A percentile compares a stretch with the other conserved stretches of the same genome.
Evolutionary conservation across 2,329 filamentous ascomycete species (phyloP).

Genomic region (Pseudogymnoascus sp.): DNA sequence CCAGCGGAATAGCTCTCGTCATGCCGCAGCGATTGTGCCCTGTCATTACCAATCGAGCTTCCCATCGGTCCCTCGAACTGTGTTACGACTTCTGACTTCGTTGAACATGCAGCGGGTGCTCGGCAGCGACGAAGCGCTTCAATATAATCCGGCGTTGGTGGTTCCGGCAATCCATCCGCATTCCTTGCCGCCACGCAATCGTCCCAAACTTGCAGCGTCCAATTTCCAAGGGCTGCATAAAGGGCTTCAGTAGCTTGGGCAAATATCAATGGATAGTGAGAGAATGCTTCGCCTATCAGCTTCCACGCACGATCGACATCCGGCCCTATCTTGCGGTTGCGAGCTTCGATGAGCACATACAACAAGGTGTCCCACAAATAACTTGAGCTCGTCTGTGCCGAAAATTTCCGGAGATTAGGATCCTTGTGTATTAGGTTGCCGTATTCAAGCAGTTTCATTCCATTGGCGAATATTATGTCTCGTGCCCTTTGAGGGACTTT

Average conservation of each 20-base stretch:
- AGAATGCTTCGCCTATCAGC: conserved; percentile 22
- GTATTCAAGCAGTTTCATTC: conserved; percentile 22
- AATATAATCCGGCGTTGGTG: conserved; percentile 19
- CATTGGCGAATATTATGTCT: conserved; percentile 20
- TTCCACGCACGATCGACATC: conserved; percentile 26
- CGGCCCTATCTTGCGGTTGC: conserved; percentile 22
- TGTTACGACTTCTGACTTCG: not conserved
- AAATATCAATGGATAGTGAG: conserved; percentile 20
- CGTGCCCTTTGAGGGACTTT: conserved; percentile 19
- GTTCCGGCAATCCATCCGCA: conserved; percentile 17
- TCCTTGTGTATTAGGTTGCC: conserved; percentile 16
- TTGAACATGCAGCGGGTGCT: conserved; percentile 3
- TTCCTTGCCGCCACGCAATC: conserved; percentile 19
- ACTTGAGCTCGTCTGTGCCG: conserved; percentile 23
- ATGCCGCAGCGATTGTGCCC: not conserved
- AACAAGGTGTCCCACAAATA: conserved; percentile 28
- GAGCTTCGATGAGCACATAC: conserved; percentile 26
- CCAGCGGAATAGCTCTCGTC: conserved; percentile 4
- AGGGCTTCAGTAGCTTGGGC: conserved; percentile 20
- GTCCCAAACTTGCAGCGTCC: conserved; percentile 26
- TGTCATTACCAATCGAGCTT: not conserved
- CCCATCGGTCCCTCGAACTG: not conserved
- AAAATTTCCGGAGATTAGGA: conserved; percentile 23
- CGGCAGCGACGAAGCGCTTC: conserved; percentile 19
- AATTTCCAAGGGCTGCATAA: conserved; percentile 24